phyloP scores from a whole-genome alignment of 108 stramenopile genomes.

The Nitzschia sp. region DNA sequence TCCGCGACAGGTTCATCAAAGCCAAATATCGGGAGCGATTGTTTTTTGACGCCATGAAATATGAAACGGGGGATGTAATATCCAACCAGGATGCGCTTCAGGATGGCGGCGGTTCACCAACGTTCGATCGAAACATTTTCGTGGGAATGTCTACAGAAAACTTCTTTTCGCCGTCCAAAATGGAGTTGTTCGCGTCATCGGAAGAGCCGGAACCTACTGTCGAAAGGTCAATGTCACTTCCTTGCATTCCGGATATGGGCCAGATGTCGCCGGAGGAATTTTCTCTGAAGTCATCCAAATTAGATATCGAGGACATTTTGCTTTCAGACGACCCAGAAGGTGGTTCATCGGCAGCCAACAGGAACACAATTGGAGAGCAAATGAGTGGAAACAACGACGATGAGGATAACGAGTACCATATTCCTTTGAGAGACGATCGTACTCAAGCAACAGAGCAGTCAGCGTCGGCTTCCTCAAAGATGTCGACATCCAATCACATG shows the following conservation, averaged over 20 bases:
- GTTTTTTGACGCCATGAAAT: slow-evolving; percentile 29
- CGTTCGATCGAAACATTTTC: background rate
- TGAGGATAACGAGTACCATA: background rate
- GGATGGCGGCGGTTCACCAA: background rate
- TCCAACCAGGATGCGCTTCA: too few species aligned
- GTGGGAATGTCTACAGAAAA: background rate
- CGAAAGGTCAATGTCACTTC: background rate
- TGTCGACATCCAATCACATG: background rate
- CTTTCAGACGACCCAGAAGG: background rate
- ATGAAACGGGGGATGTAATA: background rate
- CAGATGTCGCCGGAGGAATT: background rate
- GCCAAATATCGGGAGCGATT: slow-evolving; percentile 67
- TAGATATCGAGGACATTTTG: background rate
- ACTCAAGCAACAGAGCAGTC: background rate
- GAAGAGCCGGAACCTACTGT: background rate
- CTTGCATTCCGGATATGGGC: background rate
- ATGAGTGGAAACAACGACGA: too few species aligned
- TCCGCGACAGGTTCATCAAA: slow-evolving; percentile 61
- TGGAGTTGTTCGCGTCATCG: background rate
- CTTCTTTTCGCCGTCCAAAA: slow-evolving; percentile 9
- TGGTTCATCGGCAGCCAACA: too few species aligned
- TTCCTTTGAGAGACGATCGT: background rate
- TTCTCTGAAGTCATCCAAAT: background rate
- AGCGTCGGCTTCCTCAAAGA: background rate
- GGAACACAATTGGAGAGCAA: too few species aligned